phyloP scores from a whole-genome alignment of 805 yeast species.

The Candida morakotiae region DNA sequence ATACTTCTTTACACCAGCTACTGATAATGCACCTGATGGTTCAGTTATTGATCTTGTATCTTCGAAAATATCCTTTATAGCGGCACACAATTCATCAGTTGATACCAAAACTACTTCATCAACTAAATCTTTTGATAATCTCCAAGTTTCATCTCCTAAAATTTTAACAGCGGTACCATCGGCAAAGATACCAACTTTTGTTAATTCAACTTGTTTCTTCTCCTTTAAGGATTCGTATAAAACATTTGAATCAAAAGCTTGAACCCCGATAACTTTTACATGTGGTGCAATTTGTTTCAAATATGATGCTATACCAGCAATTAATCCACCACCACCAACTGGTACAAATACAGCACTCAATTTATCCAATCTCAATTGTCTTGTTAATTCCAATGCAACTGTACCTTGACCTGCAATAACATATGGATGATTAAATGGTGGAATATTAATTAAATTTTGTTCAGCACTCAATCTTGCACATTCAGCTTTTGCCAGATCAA shows the following conservation, averaged over 20 bases:
- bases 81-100: conserved; percentile 94
- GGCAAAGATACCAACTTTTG: conserved; percentile 91
- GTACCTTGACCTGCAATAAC: conserved; percentile 99
- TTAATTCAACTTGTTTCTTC: conserved; percentile 52
- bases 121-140: conserved; percentile 71
- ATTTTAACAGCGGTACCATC: conserved; percentile 96
- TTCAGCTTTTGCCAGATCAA: conserved; percentile 91
- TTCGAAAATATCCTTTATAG: conserved; percentile 92
- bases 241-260: conserved; percentile 95
- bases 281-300: conserved; percentile 97
- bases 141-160: conserved; percentile 88
- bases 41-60: conserved; percentile 93
- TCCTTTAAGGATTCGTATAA: conserved; percentile 63
- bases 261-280: conserved; percentile 92
- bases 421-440: conserved; percentile 98
- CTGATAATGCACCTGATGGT: conserved; percentile 96
- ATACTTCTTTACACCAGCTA: conserved; percentile 90
- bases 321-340: conserved; percentile 96
- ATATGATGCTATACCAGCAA: conserved; percentile 88
- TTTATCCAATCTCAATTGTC: conserved; percentile 77
- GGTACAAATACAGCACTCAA: conserved; percentile 86
- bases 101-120: conserved; percentile 83
- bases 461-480: conserved; percentile 68
- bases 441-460: conserved; percentile 80
- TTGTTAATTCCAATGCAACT: conserved; percentile 84